Percentiles rank a stretch among this genome's conserved stretches.
These are phyloP conservation scores for Claviceps spartinae DNA, from an alignment of 2,329 filamentous ascomycete species.

Conservation along the genomic window DNA sequence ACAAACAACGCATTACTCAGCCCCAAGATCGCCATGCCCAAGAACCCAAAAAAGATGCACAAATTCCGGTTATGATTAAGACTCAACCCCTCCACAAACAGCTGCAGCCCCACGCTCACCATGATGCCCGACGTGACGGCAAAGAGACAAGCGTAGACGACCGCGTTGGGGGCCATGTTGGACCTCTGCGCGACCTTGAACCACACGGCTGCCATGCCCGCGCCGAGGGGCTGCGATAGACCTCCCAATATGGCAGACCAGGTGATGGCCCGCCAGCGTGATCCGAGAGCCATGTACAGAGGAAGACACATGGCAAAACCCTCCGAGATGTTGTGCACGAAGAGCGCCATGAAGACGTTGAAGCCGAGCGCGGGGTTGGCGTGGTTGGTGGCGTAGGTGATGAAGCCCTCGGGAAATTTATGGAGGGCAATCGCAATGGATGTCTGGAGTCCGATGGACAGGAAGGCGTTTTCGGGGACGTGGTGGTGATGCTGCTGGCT, in stretches of 20 bases:
- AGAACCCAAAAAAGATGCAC: slow-evolving; percentile 68
- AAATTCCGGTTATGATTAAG: slow-evolving; percentile 67
- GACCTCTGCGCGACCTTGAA: slow-evolving; percentile 54
- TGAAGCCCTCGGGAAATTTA: slow-evolving; percentile 78
- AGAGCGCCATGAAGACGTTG: slow-evolving; percentile 86
- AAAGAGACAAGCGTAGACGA: slow-evolving; percentile 71
- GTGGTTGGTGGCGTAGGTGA: slow-evolving; percentile 96
- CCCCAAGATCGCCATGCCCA: slow-evolving; percentile 79
- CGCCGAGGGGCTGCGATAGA: slow-evolving; percentile 74
- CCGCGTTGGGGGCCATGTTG: slow-evolving; percentile 35
- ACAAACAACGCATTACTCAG: slow-evolving; percentile 75
- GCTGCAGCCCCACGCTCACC: slow-evolving; percentile 79
- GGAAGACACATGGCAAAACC: slow-evolving; percentile 90
- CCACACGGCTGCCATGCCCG: slow-evolving; percentile 72
- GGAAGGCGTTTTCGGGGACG: slow-evolving; percentile 83
- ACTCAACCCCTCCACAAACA: slow-evolving; percentile 76
- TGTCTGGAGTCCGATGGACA: slow-evolving; percentile 91
- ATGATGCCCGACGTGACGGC: slow-evolving; percentile 86
- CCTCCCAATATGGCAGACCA: slow-evolving; percentile 79
- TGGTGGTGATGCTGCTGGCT: slow-evolving; percentile 77
- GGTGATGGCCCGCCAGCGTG: slow-evolving; percentile 65
- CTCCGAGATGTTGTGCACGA: slow-evolving; percentile 97
- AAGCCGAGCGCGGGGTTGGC: slow-evolving; percentile 80
- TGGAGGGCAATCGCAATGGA: slow-evolving; percentile 90
- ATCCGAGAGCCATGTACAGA: slow-evolving; percentile 78